Base-by-base conservation (phyloP, 176 grass and related monocot genomes). In the Neostapfia colusana region DNA sequence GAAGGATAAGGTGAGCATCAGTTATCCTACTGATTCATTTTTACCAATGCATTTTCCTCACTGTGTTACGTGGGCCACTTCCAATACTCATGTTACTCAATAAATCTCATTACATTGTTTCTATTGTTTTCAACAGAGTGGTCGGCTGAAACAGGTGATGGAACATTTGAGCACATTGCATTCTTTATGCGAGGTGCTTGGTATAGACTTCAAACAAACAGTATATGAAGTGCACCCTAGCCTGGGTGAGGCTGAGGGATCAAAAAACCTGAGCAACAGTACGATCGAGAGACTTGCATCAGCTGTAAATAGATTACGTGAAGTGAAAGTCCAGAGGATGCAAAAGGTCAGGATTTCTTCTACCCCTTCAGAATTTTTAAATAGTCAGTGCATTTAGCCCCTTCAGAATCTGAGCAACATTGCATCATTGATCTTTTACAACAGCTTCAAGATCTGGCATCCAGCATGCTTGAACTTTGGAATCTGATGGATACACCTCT, bases 401-500 rank as follows among this genome's bases (percentile, higher is more conserved):
- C 36, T 46, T 51, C 17, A 20, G 5, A 20, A 51, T 5, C 48
- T 51, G 0, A 51, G 4, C 48, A 51, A 51, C 17, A 20, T 51
- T 51, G 17, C 76, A 58, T 48, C 39, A 10, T 42, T 79, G 27
- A 27, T 57, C 21, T 82, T 37, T 62, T 71, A 21, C 63, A 18
- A 38, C 79, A 94, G 95, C 89, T 98, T 88, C 91, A 94, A 88
- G 84, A 92, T 81, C 78, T 92, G 56, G 91, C 87, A n/a, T 90
- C 87, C 37, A 86, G 73, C 73, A 86, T 98, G 86, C 84, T 98
- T 44, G 89, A 92, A 63, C 74, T 98, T 51, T 94, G 95, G 95
- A 89, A 94, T 81, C 79, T 98, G 37, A 92, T 98, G 95, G 91
- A 98, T 51, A 92, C 89, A 56, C 91, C 95, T 65, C 67, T 88